Percentiles rank a stretch among this genome's conserved stretches.
These are phyloP conservation scores for Lumnitzera racemosa DNA, from an alignment of 345 rosid genomes.

Conservation along the genomic window DNA sequence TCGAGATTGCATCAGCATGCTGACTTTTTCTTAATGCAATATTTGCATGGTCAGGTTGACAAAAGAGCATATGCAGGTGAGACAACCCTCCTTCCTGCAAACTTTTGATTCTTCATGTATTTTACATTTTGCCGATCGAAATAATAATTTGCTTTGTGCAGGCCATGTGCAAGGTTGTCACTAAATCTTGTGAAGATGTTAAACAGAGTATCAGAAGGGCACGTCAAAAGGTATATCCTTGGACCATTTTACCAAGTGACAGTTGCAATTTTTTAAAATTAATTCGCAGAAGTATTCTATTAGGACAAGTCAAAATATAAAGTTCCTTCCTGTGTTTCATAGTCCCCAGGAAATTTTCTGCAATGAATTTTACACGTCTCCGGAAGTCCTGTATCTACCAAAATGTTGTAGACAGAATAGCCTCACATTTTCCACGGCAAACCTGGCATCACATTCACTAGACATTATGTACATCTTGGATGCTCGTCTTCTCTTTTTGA, in stretches of 20 bases:
- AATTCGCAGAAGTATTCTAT: no score
- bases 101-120: background rate
- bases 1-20: conserved; percentile 10
- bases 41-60: conserved; percentile 52
- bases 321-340: no score
- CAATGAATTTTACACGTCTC: background rate
- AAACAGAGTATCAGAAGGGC: conserved; percentile 92
- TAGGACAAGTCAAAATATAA: no score
- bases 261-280: no score
- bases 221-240: conserved; percentile 64
- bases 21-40: conserved; percentile 6
- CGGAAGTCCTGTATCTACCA: background rate
- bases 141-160: conserved; percentile 10
- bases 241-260: background rate
- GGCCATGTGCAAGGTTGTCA: conserved; percentile 88
- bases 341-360: no score
- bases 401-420: no score
- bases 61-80: conserved; percentile 86
- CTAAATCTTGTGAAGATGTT: conserved; percentile 83
- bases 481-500: no score
- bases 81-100: background rate
- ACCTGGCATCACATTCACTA: no score
- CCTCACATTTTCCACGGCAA: no score
- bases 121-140: conserved; percentile 1
- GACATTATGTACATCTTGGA: no score